Conservation (phyloP, 495 filamentous ascomycete species). For the Neurospora tetrasperma region DNA sequence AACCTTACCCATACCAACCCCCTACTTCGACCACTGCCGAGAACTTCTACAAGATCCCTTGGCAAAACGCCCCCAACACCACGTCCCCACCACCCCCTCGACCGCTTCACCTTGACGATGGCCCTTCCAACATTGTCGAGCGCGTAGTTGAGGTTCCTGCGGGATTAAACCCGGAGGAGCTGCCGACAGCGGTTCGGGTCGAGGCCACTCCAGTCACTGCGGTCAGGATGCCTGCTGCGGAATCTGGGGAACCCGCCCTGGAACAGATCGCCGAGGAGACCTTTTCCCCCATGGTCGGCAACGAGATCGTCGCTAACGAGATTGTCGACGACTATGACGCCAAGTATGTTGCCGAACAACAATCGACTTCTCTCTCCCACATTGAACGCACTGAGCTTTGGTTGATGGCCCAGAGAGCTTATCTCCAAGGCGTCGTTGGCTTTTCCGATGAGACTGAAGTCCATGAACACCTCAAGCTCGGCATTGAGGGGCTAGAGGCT, state of each 20-base stretch:
- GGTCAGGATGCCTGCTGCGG: conserved; percentile 11
- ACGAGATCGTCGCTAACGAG: conserved; percentile 40
- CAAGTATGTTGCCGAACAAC: conserved; percentile 55
- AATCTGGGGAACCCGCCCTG: conserved; percentile 14
- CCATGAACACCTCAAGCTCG: conserved; percentile 5
- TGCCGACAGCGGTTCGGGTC: conserved; percentile 51
- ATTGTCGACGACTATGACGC: conserved; percentile 59
- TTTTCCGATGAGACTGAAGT: conserved; percentile 22
- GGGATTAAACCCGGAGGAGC: conserved; percentile 41
- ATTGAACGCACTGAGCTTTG: conserved; percentile 73
- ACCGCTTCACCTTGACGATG: conserved; percentile 22
- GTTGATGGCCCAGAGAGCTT: conserved; percentile 68
- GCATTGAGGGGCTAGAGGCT: conserved; percentile 5
- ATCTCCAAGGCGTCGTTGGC: conserved; percentile 64
- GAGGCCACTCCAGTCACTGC: conserved; percentile 26
- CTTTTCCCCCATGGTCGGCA: conserved; percentile 28
- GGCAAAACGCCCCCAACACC: conserved; percentile 31
- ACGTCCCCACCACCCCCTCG: conserved; percentile 22
- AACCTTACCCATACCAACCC: conserved; percentile 25
- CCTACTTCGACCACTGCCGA: conserved; percentile 74
- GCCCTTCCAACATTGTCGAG: conserved; percentile 46
- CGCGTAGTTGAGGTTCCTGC: conserved; percentile 52
- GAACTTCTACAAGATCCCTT: conserved; percentile 74
- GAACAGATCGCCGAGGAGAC: conserved; percentile 18
- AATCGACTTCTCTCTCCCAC: conserved; percentile 52